Base-by-base conservation (phyloP, 306 rosid species). In the Cicer bijugum region DNA sequence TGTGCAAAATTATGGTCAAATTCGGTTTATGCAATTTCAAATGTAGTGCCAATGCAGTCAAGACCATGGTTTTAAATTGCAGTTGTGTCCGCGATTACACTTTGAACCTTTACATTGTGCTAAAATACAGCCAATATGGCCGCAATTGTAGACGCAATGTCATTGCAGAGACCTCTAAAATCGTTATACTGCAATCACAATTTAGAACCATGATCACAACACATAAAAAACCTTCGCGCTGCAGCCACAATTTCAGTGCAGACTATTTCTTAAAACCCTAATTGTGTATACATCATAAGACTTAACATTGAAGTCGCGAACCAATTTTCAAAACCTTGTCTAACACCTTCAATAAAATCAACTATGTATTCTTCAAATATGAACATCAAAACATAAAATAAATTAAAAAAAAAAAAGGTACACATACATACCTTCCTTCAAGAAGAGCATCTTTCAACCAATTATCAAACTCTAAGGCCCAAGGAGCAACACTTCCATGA, bases 401-500 rank as follows among this genome's bases (percentile, higher is more conserved):
- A 28, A 28, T 2, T n/a, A n/a, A n/a, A n/a, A n/a, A 58, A 11
- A 14, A 52, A 80, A 80, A 64, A 23, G 6, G 17, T 16, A 8
- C 4, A 20, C 11, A 8, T 8, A 20, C 7, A 12, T 82, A 88
- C 89, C 97, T 93, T 80, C 96, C 97, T 62, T 88, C 71, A 55
- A 85, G 81, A 48, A 90, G 88, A 53, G 97, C 72, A 0, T 78
- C 85, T 63, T 75, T 88, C 51, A 93, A 85, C 98, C 96, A 93
- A 28, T 80, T 80, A 81, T 93, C 97, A 51, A 93, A 93, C 58
- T 90, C 89, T 28, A 67, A n/a, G 40, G 96, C 97, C 98, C 97
- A 93, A 4, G 89, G 65, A 40, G 69, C 75, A 52, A 17, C 69
- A 1, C 68, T 1, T 8, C 23, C 6, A 7, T 11, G 19, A 15